Evolutionary conservation across 129 eudicot species (phyloP).

Genomic region (Rutidosis leptorrhynchoides): DNA sequence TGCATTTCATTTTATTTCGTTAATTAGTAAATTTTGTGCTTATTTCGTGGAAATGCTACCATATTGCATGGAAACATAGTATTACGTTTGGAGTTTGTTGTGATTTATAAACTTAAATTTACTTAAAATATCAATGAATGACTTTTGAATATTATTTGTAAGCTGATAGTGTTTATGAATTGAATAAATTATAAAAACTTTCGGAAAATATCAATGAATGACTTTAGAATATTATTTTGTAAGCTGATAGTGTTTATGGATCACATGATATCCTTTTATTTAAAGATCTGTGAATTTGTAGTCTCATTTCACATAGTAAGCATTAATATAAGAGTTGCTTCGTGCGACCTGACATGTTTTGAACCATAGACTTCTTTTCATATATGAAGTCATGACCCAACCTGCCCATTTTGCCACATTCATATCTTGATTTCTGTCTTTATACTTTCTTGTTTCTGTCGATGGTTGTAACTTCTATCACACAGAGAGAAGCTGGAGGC

Average conservation of each 20-base stretch:
- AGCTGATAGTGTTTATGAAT: neutral
- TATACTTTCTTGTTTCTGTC: no score
- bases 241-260: no score
- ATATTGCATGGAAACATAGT: neutral
- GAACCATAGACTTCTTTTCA: neutral
- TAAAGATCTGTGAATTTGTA: neutral
- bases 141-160: neutral
- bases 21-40: neutral
- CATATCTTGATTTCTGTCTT: neutral
- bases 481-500: conserved; percentile 92
- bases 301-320: neutral
- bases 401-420: neutral
- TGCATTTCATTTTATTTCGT: neutral
- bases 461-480: no score
- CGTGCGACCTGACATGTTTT: neutral
- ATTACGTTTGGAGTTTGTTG: neutral
- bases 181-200: neutral
- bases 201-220: no score
- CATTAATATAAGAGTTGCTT: neutral
- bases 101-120: neutral
- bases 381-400: neutral
- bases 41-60: neutral
- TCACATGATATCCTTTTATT: neutral
- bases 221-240: no score
- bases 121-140: neutral